These are phyloP conservation scores for Arxiozyma telluris DNA, from an alignment of 1,139 yeast genomes.

Conservation along the genomic window DNA sequence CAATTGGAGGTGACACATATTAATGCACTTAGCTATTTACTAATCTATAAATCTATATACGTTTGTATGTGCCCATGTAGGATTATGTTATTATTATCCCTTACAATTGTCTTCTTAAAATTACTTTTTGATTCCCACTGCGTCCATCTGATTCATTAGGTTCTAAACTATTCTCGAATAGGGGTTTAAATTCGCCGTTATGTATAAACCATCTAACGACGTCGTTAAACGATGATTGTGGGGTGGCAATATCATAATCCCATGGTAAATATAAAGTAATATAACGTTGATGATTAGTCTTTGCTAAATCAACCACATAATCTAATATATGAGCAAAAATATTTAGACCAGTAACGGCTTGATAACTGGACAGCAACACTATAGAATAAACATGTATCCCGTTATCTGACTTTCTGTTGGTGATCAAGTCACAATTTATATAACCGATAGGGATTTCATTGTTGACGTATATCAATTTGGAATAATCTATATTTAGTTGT, in stretches of 20 bases:
- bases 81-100: not conserved
- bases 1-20: not conserved
- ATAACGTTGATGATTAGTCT: not conserved
- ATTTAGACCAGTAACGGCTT: not conserved
- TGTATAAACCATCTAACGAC: not conserved
- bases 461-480: slow-evolving; percentile 1
- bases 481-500: not conserved
- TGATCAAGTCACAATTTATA: not conserved
- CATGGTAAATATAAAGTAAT: slow-evolving; percentile 1
- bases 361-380: not conserved
- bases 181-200: not conserved
- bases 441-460: slow-evolving; percentile 2
- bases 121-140: not conserved
- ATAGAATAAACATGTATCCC: not conserved
- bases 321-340: not conserved
- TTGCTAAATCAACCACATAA: not conserved
- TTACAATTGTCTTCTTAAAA: not conserved
- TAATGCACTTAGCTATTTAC: too few species aligned
- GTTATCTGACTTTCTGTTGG: slow-evolving; percentile 1
- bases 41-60: too few species aligned
- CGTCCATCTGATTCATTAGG: not conserved
- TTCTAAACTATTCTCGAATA: not conserved
- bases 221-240: not conserved
- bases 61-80: too few species aligned
- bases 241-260: not conserved